A percentile compares a stretch with the other conserved stretches of the same genome.
Conservation (phyloP, 164 flowering plant genomes). For the Vitis rupestris region DNA sequence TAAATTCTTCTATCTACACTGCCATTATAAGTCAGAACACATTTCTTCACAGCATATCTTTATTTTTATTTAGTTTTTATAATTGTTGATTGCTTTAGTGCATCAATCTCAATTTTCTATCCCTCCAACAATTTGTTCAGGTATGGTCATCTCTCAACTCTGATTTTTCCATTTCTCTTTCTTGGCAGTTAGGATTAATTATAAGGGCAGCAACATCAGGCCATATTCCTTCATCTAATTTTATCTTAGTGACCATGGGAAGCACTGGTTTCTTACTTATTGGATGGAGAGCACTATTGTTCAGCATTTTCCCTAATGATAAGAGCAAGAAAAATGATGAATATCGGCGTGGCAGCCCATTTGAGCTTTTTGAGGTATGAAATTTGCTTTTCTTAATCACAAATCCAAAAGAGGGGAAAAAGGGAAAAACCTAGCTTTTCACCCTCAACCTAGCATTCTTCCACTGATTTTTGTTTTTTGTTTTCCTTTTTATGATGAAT, state of each 20-base stretch:
- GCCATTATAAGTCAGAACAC: background rate
- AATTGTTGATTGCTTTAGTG: background rate
- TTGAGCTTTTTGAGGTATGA: constrained; percentile 91
- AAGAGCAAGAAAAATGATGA: constrained; percentile 62
- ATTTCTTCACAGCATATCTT: background rate
- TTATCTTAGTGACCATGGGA: constrained; percentile 77
- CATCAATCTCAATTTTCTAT: background rate
- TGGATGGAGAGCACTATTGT: constrained; percentile 80
- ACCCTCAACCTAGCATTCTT: background rate
- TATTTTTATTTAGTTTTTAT: background rate
- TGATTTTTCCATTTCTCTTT: constrained; percentile 4
- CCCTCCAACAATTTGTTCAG: background rate
- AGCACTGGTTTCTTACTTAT: constrained; percentile 81
- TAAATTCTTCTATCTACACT: background rate
- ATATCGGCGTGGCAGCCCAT: constrained; percentile 79
- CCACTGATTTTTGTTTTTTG: no score
- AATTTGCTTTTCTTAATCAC: background rate
- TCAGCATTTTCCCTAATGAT: constrained; percentile 45
- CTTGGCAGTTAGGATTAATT: constrained; percentile 67
- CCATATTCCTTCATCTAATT: constrained; percentile 61
- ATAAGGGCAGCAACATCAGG: constrained; percentile 63
- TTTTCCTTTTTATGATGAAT: no score
- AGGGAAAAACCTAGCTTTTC: background rate
- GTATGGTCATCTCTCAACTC: background rate
- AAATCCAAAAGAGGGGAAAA: background rate